A percentile compares a stretch with the other conserved stretches of the same genome.
Conservation (phyloP, 2,329 filamentous ascomycete genomes). For the Seiridium unicorne region DNA sequence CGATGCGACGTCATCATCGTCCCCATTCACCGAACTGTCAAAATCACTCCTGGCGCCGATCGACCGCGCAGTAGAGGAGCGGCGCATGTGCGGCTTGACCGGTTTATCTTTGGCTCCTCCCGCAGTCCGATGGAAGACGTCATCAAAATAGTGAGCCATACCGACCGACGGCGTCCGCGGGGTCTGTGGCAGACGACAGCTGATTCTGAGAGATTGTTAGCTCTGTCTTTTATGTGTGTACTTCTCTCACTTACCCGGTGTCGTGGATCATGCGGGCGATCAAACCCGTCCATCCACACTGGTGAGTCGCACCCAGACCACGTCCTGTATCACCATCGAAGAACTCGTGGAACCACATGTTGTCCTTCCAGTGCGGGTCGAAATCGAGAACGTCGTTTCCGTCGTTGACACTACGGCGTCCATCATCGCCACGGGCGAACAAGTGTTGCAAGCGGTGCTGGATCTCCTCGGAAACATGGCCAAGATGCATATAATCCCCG, state of each 20-base stretch:
- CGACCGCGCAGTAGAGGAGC: conserved; percentile 79
- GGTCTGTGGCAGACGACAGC: conserved; percentile 88
- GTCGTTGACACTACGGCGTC: conserved; percentile 83
- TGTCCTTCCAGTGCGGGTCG: conserved; percentile 89
- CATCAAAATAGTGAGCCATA: conserved; percentile 94
- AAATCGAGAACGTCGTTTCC: conserved; percentile 85
- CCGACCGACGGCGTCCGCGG: conserved; percentile 81
- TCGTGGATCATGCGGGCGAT: conserved; percentile 98
- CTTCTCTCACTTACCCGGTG: conserved; percentile 68
- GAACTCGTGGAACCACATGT: conserved; percentile 96
- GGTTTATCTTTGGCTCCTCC: conserved; percentile 36
- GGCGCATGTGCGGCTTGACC: conserved; percentile 59
- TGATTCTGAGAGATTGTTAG: conserved; percentile 62
- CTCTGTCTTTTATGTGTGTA: conserved; percentile 1
- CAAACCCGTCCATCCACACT: conserved; percentile 94
- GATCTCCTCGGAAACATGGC: conserved; percentile 90
- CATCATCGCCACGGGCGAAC: conserved; percentile 80
- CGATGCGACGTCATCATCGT: conserved; percentile 38
- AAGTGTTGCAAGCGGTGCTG: conserved; percentile 93
- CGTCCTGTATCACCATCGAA: conserved; percentile 91
- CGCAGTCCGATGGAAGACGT: conserved; percentile 64
- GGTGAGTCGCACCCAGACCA: conserved; percentile 87
- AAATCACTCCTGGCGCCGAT: conserved; percentile 85
- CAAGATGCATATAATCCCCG: conserved; percentile 92
- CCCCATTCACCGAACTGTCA: conserved; percentile 47